Evolutionary conservation across 2,329 filamentous ascomycete genomes (phyloP), one percentile per base, ranked within the genome.

Genomic region (Colletotrichum lini): DNA sequence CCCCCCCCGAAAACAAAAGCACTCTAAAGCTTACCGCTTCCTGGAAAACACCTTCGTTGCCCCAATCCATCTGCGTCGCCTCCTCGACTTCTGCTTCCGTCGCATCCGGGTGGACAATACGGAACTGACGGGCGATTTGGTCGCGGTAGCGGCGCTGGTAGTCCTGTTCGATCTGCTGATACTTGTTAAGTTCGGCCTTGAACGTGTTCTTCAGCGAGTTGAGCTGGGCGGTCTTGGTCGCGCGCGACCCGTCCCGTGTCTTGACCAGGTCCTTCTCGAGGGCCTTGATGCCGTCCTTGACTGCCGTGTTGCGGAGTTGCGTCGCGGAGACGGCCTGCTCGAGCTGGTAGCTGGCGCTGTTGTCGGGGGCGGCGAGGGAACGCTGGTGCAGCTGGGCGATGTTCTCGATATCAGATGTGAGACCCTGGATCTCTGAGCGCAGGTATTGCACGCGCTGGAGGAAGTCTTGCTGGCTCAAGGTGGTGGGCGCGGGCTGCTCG

Each of bases 21-120:
- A 21, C 15, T 38, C 35, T 42, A 63, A 73, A 63, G 87, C 90
- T 81, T 87, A 96, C 93, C 71, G 93, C 93, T 68, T 91, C 92
- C 82, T 95, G 92, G 84, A 96, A 96, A 66, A 96, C 91, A 77
- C 93, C 92, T 83, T 95, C 92, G 70, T 93, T 89, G 65, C 91
- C 90, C 91, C 93, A 93, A 79, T 95, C 91, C 65, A 90, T 85
- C 75, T 93, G 86, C 30, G 90, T 85, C 4, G 93, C 93, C 79
- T 93, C 85, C 59, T 87, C 84, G 3, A 95, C 91, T 81, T 96
- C 92, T 1, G 88, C 84, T 71, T 95, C 92, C 59, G 88, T 88
- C n/a, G 93, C 94, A 54, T 94, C 91, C 62, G 93, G 93, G 79
- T 95, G 94, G 75, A 94, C 93, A 78, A 96, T 95, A 67, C 90